phyloP scores from a whole-genome alignment of 495 filamentous ascomycete species.

The Aspergillus egyptiacus region DNA sequence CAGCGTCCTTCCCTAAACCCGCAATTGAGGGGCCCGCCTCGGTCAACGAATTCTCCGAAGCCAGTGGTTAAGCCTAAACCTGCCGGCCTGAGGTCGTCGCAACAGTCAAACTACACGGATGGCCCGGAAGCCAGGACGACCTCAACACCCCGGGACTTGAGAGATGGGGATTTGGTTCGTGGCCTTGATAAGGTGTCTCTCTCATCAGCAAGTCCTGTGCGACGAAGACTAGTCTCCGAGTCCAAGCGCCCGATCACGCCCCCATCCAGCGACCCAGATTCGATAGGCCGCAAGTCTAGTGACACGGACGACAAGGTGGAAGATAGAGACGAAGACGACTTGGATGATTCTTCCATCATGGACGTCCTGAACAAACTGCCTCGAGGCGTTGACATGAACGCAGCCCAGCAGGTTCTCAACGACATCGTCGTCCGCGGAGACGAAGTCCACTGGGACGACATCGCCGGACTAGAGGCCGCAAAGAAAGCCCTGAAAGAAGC shows the following conservation, averaged over 20 bases:
- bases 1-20: conserved; percentile 18
- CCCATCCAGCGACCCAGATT: conserved; percentile 42
- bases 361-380: conserved; percentile 69
- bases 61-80: conserved; percentile 38
- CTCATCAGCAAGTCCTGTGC: conserved; percentile 21
- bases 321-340: conserved; percentile 19
- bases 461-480: conserved; percentile 84
- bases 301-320: conserved; percentile 32
- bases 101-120: neutral
- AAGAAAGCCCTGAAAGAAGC: conserved; percentile 93
- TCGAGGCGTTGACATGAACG: conserved; percentile 68
- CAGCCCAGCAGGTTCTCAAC: conserved; percentile 87
- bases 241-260: conserved; percentile 34
- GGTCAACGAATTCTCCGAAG: conserved; percentile 23
- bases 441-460: conserved; percentile 90
- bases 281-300: conserved; percentile 24
- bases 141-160: conserved; percentile 15
- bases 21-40: conserved; percentile 19
- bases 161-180: conserved; percentile 15
- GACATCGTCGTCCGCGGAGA: conserved; percentile 95
- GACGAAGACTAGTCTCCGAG: conserved; percentile 17
- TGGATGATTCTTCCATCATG: conserved; percentile 45
- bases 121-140: conserved; percentile 17
- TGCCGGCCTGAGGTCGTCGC: conserved; percentile 26
- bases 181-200: conserved; percentile 25